A percentile compares a stretch with the other conserved stretches of the same genome.
These are phyloP conservation scores for Calonectria naviculata DNA, from an alignment of 2,329 filamentous ascomycete genomes.

Conservation along the genomic window DNA sequence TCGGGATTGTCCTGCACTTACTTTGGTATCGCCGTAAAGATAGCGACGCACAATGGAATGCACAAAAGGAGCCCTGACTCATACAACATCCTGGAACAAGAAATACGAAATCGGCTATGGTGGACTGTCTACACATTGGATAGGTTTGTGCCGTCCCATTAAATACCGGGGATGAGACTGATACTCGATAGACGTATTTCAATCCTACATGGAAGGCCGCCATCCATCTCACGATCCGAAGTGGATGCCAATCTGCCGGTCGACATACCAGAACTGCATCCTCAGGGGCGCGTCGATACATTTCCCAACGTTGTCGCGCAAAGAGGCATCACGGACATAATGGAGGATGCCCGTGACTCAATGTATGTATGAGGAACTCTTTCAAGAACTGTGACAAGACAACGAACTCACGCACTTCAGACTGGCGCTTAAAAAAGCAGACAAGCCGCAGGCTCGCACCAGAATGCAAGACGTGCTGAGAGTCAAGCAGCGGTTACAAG, in stretches of 20 bases:
- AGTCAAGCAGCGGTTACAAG: conserved; percentile 20
- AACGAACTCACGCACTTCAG: conserved; percentile 18
- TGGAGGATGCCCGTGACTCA: conserved; percentile 34
- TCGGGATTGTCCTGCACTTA: conserved; percentile 35
- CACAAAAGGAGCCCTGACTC: conserved; percentile 8
- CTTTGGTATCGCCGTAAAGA: conserved; percentile 34
- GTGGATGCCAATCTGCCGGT: conserved; percentile 21
- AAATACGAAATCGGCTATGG: conserved; percentile 35
- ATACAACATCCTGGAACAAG: not conserved
- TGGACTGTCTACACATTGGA: conserved; percentile 37
- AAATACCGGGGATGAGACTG: not conserved
- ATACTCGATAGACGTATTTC: conserved; percentile 27
- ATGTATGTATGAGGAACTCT: conserved; percentile 13
- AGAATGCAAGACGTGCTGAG: conserved; percentile 16
- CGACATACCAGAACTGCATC: conserved; percentile 26
- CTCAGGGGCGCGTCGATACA: conserved; percentile 24
- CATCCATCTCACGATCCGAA: conserved; percentile 28
- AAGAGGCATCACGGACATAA: conserved; percentile 30
- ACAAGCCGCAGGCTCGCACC: not conserved
- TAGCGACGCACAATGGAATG: conserved; percentile 31
- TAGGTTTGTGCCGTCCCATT: conserved; percentile 14
- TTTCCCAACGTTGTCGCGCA: conserved; percentile 33
- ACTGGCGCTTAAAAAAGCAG: conserved; percentile 20
- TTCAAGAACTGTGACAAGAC: not conserved
- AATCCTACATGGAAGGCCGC: conserved; percentile 33